phyloP scores from a whole-genome alignment of 2,329 filamentous ascomycete genomes.

The Colletotrichum agaves region DNA sequence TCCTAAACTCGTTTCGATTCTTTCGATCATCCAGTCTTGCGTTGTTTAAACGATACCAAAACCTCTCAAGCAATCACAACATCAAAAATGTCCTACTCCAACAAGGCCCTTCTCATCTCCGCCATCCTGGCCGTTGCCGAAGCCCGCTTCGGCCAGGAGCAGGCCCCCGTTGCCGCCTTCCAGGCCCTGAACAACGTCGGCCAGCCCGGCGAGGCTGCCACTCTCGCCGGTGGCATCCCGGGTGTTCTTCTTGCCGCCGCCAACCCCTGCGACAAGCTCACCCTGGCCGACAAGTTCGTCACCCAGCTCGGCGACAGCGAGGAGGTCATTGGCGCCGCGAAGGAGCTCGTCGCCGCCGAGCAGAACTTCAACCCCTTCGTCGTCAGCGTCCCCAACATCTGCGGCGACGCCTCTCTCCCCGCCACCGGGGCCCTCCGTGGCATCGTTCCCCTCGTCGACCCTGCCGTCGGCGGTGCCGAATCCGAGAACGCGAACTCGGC shows the following conservation, averaged over 20 bases:
- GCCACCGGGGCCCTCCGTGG: slow-evolving; percentile 70
- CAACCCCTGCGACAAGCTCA: slow-evolving; percentile 74
- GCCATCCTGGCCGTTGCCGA: slow-evolving; percentile 56
- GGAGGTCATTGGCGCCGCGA: slow-evolving; percentile 70
- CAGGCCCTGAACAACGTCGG: slow-evolving; percentile 64
- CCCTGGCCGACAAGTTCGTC: slow-evolving; percentile 73
- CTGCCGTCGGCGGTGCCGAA: slow-evolving; percentile 66
- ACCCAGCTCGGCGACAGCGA: slow-evolving; percentile 67
- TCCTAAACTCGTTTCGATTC: slow-evolving; percentile 26
- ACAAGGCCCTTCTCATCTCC: slow-evolving; percentile 53
- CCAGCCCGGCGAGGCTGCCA: slow-evolving; percentile 68
- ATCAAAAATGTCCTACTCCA: slow-evolving; percentile 54
- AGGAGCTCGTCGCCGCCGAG: slow-evolving; percentile 72
- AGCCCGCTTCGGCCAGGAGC: slow-evolving; percentile 73
- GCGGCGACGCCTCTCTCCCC: slow-evolving; percentile 71
- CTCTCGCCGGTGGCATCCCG: slow-evolving; percentile 71
- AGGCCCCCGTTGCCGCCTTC: slow-evolving; percentile 66
- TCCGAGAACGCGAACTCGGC: slow-evolving; percentile 69
- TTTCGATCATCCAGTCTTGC: slow-evolving; percentile 15
- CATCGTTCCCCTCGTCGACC: slow-evolving; percentile 75
- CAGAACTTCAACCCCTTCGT: slow-evolving; percentile 79
- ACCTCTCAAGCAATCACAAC: not conserved
- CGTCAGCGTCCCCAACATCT: slow-evolving; percentile 69
- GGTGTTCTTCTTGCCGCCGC: slow-evolving; percentile 71
- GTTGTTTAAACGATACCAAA: not conserved